phyloP scores from a whole-genome alignment of 495 filamentous ascomycete genomes.

The Annulohypoxylon maeteangense region DNA sequence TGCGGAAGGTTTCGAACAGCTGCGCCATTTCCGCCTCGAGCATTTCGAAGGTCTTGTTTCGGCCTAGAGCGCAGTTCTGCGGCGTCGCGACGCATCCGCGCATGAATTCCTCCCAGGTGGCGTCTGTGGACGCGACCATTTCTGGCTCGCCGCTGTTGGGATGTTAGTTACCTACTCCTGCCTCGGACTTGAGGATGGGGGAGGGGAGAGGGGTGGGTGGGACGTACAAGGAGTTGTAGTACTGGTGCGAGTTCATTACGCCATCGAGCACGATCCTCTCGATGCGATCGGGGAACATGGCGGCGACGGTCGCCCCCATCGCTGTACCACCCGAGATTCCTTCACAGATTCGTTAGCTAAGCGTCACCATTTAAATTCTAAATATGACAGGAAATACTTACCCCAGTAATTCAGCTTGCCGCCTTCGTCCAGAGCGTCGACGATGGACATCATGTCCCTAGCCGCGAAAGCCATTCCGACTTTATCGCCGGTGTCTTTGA shows the following conservation, averaged over 20 bases:
- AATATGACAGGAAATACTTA: slow-evolving; percentile 27
- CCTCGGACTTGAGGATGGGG: not conserved
- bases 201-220: not conserved
- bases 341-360: slow-evolving; percentile 20
- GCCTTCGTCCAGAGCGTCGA: slow-evolving; percentile 56
- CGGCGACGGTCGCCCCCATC: slow-evolving; percentile 53
- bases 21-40: slow-evolving; percentile 44
- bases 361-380: not conserved
- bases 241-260: slow-evolving; percentile 54
- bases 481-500: slow-evolving; percentile 14
- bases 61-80: slow-evolving; percentile 45
- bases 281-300: slow-evolving; percentile 59
- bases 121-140: slow-evolving; percentile 46
- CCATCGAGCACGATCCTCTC: slow-evolving; percentile 56
- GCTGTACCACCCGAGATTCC: slow-evolving; percentile 58
- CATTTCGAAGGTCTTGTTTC: slow-evolving; percentile 45
- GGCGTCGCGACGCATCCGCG: slow-evolving; percentile 44
- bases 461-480: slow-evolving; percentile 50
- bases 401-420: slow-evolving; percentile 61
- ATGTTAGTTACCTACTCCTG: no score
- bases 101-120: slow-evolving; percentile 47
- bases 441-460: slow-evolving; percentile 57
- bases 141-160: slow-evolving; percentile 37
- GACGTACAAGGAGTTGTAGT: slow-evolving; percentile 39
- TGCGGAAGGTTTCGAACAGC: slow-evolving; percentile 46